Percentiles rank a stretch among this genome's conserved stretches.
Evolutionary conservation across 2,329 filamentous ascomycete species (phyloP).

Genomic region (Colletotrichum spaethianum): DNA sequence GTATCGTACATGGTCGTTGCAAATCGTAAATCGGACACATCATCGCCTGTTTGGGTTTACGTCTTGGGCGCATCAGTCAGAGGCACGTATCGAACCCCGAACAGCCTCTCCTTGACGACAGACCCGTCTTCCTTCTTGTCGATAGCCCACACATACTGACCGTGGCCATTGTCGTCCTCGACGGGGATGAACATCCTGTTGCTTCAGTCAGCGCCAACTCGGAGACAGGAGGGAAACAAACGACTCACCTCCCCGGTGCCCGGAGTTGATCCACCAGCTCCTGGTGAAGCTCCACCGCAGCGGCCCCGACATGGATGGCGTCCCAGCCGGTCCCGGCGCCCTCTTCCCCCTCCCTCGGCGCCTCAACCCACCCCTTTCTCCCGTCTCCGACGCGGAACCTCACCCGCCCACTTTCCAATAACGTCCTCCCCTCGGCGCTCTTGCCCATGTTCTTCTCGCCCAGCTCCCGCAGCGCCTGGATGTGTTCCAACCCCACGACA

Average conservation of each 20-base stretch:
- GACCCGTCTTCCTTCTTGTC: constrained; percentile 78
- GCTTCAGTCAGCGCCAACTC: constrained; percentile 33
- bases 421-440: constrained; percentile 67
- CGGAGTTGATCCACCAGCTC: constrained; percentile 83
- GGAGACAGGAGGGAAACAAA: constrained; percentile 23
- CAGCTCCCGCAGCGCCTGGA: constrained; percentile 73
- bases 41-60: background rate
- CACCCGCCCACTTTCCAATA: constrained; percentile 77
- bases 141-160: constrained; percentile 81
- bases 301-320: constrained; percentile 95
- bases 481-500: constrained; percentile 84
- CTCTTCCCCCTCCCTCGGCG: constrained; percentile 58
- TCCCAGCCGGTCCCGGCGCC: constrained; percentile 78
- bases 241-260: constrained; percentile 75
- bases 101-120: constrained; percentile 73
- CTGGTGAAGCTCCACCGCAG: constrained; percentile 80
- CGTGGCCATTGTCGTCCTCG: constrained; percentile 61
- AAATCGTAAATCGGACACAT: background rate
- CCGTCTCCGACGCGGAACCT: constrained; percentile 84
- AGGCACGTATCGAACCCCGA: constrained; percentile 83
- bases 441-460: constrained; percentile 77
- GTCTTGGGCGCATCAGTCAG: constrained; percentile 76
- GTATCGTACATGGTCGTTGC: background rate
- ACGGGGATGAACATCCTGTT: constrained; percentile 83
- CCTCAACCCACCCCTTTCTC: constrained; percentile 72